Evolutionary conservation across 176 grass and related monocot genomes (phyloP).

Genomic region (Aegilops longissima): DNA sequence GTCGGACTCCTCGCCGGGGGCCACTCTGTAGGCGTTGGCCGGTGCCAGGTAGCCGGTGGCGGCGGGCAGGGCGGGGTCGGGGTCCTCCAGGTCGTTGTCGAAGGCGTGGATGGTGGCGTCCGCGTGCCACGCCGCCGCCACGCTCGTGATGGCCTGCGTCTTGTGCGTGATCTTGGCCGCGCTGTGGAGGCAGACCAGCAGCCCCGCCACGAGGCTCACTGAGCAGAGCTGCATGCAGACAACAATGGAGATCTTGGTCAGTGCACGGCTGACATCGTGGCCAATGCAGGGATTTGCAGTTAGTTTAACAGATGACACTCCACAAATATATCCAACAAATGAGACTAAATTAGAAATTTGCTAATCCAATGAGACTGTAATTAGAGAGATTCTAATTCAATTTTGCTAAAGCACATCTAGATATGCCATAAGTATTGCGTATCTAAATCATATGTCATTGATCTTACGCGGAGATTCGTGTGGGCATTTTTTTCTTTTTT

Average conservation of each 20-base stretch:
- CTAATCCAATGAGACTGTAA: not conserved
- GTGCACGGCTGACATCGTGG: not conserved
- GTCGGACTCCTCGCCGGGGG: conserved; percentile 27
- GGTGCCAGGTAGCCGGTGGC: conserved; percentile 33
- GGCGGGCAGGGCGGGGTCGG: conserved; percentile 32
- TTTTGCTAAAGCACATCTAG: no score
- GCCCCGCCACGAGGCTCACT: conserved; percentile 52
- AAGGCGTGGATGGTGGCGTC: conserved; percentile 71
- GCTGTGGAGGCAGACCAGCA: conserved; percentile 74
- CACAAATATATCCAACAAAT: not conserved
- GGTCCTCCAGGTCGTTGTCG: conserved; percentile 41
- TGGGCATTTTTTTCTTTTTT: no score
- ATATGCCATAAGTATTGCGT: no score
- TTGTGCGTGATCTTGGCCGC: conserved; percentile 97
- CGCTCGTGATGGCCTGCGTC: conserved; percentile 84
- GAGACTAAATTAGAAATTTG: no score
- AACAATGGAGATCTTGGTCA: not conserved
- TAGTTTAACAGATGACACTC: not conserved
- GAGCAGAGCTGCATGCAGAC: conserved; percentile 57
- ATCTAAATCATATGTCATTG: no score
- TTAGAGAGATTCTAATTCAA: no score
- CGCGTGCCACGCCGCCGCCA: conserved; percentile 82
- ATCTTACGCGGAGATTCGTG: no score
- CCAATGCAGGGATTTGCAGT: not conserved
- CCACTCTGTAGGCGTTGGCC: conserved; percentile 28